Evolutionary conservation across 1,284 basidiomycete genomes (phyloP), one percentile per base, ranked within the genome.

Genomic region (Cryptococcus deneoformans): DNA sequence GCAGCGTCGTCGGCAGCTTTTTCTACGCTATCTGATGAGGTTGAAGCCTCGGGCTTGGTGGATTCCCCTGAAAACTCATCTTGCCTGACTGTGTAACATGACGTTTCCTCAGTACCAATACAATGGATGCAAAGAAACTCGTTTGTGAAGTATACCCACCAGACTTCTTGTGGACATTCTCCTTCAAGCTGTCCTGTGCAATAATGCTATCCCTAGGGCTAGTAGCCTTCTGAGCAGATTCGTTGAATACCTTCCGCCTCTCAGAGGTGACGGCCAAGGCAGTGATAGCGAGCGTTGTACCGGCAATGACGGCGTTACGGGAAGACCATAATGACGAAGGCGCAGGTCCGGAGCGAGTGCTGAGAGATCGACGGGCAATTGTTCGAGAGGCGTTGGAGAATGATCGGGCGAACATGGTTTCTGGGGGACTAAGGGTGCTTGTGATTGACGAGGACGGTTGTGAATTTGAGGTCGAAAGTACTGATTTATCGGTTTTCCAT

Each of bases 151-250:
- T 42, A 20, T 20, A 20, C 20, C 20, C 20, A 20, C 20, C 20
- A 20, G 20, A 20, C 20, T 20, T 20, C 20, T 20, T 54, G 29
- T 46, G 60, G 61, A 50, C 65, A 65, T 37, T 66, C 48, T 45
- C 53, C 51, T 69, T 67, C 44, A 69, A 54, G 42, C 56, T 62
- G 2, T 56, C 35, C 52, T 64, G 62, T 50, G 66, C 61, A 29
- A 69, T 46, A 3, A 66, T 65, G 39, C 58, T 62, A 42, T 54
- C 56, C 14, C 34, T 24, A 29, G 46, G 43, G 53, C 38, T 1
- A 62, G 54, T 40, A 20, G 20, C 20, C 20, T 20, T 20, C 20
- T 20, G 20, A 2, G 38, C 46, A 6, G 47, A 35, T 20, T 54
- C 38, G 20, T 62, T 54, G 1, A 57, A 62, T 20, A 20, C 20